phyloP scores from a whole-genome alignment of 805 yeast species.

The Kodamaea sagamina region DNA sequence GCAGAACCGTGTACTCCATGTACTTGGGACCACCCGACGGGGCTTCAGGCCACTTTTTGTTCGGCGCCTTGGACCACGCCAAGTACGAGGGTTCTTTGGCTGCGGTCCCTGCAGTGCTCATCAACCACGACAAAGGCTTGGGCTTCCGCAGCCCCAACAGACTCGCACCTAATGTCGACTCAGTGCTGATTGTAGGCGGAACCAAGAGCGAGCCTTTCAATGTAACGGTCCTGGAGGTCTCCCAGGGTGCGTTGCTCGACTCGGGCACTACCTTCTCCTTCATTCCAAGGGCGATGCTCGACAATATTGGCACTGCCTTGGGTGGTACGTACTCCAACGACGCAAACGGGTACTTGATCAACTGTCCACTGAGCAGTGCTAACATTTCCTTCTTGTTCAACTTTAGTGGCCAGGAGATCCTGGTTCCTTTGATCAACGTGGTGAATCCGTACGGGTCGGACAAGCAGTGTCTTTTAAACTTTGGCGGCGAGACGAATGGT shows the following conservation, averaged over 20 bases:
- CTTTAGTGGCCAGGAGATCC: slow-evolving; percentile 3
- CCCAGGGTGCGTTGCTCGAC: slow-evolving; percentile 8
- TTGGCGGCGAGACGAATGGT: slow-evolving; percentile 17
- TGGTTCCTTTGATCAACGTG: slow-evolving; percentile 12
- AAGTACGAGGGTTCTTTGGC: slow-evolving; percentile 16
- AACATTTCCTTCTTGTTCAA: slow-evolving; percentile 9
- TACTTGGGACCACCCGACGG: slow-evolving; percentile 16
- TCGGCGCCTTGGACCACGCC: slow-evolving; percentile 24
- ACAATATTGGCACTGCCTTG: slow-evolving; percentile 4
- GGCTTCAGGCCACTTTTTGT: slow-evolving; percentile 18
- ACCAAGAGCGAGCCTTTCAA: slow-evolving; percentile 5
- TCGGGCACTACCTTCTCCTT: slow-evolving; percentile 12
- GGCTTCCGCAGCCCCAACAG: background rate
- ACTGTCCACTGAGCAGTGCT: slow-evolving; percentile 11
- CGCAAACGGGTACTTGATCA: background rate
- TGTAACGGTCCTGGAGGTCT: slow-evolving; percentile 2
- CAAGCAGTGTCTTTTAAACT: slow-evolving; percentile 16
- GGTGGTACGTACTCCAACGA: background rate
- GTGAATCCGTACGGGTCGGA: slow-evolving; percentile 2
- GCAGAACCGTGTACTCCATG: slow-evolving; percentile 15
- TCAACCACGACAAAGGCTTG: slow-evolving; percentile 12
- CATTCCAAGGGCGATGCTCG: slow-evolving; percentile 7
- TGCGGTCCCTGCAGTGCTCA: slow-evolving; percentile 25
- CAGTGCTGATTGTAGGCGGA: background rate
- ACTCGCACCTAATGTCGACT: slow-evolving; percentile 2